Percentiles rank a stretch among this genome's conserved stretches.
Evolutionary conservation across 2,329 filamentous ascomycete genomes (phyloP).

Genomic region (Amphichorda felina): DNA sequence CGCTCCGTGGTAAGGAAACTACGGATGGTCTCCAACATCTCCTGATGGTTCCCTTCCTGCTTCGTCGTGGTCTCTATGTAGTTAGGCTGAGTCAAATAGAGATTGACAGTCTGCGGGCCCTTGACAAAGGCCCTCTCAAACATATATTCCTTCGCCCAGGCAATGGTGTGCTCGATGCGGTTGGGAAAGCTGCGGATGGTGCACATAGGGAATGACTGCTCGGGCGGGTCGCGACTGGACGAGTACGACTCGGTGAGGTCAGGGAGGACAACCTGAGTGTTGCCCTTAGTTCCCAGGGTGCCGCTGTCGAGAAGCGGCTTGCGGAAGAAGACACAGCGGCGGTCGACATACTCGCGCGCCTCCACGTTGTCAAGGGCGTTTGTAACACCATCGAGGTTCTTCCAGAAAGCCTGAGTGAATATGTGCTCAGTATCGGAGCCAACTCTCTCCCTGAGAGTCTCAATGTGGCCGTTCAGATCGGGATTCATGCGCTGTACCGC

Average conservation of each 20-base stretch:
- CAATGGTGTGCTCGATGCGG: slow-evolving; percentile 96
- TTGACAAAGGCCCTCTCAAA: slow-evolving; percentile 94
- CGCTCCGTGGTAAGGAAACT: slow-evolving; percentile 89
- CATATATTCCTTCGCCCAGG: slow-evolving; percentile 83
- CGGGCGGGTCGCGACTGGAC: slow-evolving; percentile 84
- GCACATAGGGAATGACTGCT: slow-evolving; percentile 99
- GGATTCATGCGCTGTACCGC: slow-evolving; percentile 96
- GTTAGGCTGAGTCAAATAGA: slow-evolving; percentile 84
- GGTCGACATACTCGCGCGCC: slow-evolving; percentile 90
- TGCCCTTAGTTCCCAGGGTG: slow-evolving; percentile 97
- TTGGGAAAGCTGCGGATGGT: slow-evolving; percentile 96
- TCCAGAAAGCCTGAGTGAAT: slow-evolving; percentile 93
- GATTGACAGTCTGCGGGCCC: slow-evolving; percentile 84
- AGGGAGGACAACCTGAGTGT: slow-evolving; percentile 91
- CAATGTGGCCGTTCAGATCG: slow-evolving; percentile 77
- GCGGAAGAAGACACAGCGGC: slow-evolving; percentile 95
- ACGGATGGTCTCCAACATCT: slow-evolving; percentile 78
- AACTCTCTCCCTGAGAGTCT: slow-evolving; percentile 77
- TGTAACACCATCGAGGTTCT: slow-evolving; percentile 76
- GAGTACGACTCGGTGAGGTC: slow-evolving; percentile 93
- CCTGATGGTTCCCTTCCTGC: slow-evolving; percentile 90
- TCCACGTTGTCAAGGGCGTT: slow-evolving; percentile 98
- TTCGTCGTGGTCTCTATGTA: slow-evolving; percentile 81
- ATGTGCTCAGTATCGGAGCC: slow-evolving; percentile 84
- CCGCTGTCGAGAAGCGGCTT: slow-evolving; percentile 94